phyloP scores from a whole-genome alignment of 352 stramenopile species.

The Phytophthora citrophthora region DNA sequence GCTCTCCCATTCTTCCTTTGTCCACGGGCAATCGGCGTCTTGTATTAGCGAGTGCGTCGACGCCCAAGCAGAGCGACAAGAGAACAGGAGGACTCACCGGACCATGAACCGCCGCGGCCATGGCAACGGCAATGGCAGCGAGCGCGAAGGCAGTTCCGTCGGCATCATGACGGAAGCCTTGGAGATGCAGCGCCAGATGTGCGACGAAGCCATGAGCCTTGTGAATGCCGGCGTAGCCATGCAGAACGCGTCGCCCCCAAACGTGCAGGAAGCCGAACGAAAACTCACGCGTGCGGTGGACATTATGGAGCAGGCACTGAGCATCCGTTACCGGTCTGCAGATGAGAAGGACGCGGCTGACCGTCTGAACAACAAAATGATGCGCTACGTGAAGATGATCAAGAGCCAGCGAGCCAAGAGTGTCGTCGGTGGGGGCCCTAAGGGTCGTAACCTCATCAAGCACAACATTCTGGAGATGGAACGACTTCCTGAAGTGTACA shows the following conservation, averaged over 20 bases:
- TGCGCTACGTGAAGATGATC: conserved; percentile 88
- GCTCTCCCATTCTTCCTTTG: conserved; percentile 29
- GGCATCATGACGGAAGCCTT: conserved; percentile 45
- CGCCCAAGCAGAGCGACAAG: background rate
- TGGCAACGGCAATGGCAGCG: conserved; percentile 21
- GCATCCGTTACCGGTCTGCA: conserved; percentile 67
- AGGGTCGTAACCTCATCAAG: conserved; percentile 46
- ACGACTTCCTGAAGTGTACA: conserved; percentile 63
- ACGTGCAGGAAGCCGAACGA: conserved; percentile 57
- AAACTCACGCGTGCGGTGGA: conserved; percentile 70
- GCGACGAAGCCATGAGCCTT: conserved; percentile 76
- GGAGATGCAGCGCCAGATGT: conserved; percentile 61
- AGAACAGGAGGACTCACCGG: background rate
- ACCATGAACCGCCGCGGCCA: conserved; percentile 37
- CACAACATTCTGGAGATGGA: conserved; percentile 82
- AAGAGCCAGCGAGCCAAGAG: conserved; percentile 72
- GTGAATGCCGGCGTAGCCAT: conserved; percentile 79
- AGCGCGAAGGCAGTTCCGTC: conserved; percentile 39
- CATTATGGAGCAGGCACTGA: conserved; percentile 79
- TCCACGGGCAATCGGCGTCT: conserved; percentile 4
- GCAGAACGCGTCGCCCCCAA: conserved; percentile 67
- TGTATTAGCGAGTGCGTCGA: background rate
- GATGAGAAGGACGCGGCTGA: conserved; percentile 76
- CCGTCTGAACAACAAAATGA: conserved; percentile 83
- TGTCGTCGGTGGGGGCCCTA: conserved; percentile 27